These are phyloP conservation scores for Fusarium succisae DNA, from an alignment of 2,329 filamentous ascomycete species.

Conservation along the genomic window DNA sequence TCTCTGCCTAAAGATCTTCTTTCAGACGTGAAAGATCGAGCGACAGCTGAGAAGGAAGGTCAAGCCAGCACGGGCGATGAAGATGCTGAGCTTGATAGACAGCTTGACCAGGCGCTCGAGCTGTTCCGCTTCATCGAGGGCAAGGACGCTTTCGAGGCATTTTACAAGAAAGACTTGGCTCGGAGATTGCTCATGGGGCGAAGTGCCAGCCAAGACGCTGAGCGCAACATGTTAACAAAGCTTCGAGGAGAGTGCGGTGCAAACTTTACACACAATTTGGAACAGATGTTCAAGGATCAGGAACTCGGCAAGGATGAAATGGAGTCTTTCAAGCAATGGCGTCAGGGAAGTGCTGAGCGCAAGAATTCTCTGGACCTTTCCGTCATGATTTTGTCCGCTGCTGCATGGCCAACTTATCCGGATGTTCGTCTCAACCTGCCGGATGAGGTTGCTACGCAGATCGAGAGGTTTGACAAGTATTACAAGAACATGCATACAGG, in stretches of 20 bases:
- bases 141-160: conserved; percentile 97
- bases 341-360: conserved; percentile 59
- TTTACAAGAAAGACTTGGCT: conserved; percentile 98
- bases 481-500: conserved; percentile 93
- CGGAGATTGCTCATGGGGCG: conserved; percentile 88
- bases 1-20: conserved; percentile 76
- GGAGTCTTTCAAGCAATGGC: conserved; percentile 80
- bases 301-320: conserved; percentile 94
- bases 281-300: conserved; percentile 99
- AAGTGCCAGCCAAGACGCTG: conserved; percentile 93
- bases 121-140: conserved; percentile 97
- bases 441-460: conserved; percentile 75
- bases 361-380: conserved; percentile 69
- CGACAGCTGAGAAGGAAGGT: conserved; percentile 67
- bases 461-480: conserved; percentile 83
- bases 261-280: conserved; percentile 94
- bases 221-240: conserved; percentile 92
- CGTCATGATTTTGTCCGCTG: conserved; percentile 89
- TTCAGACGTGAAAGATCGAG: conserved; percentile 67
- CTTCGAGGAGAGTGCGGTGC: conserved; percentile 93
- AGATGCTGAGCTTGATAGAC: conserved; percentile 89
- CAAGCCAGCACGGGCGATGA: conserved; percentile 81
- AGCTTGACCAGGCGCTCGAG: conserved; percentile 91
- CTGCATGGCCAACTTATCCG: conserved; percentile 92
- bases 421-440: conserved; percentile 79